phyloP scores from a whole-genome alignment of 2,329 filamentous ascomycete species.

The Sphaerulina musiva region DNA sequence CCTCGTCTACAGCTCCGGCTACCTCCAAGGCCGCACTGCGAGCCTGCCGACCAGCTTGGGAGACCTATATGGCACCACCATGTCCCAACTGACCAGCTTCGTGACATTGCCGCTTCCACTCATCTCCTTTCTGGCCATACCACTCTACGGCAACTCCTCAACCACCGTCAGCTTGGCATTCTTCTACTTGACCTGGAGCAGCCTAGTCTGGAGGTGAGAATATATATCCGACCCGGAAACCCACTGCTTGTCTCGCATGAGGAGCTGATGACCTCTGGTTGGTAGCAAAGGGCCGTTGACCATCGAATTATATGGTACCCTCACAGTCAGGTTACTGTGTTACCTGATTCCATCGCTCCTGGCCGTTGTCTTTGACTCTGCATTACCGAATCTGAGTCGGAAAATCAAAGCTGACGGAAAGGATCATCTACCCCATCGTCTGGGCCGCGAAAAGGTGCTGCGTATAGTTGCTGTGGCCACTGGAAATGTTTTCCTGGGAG shows the following conservation, averaged over 20 bases:
- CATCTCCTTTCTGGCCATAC: constrained; percentile 62
- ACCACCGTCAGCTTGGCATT: constrained; percentile 80
- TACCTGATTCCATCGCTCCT: constrained; percentile 66
- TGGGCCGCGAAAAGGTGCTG: constrained; percentile 40
- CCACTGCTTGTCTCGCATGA: neutral
- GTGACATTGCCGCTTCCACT: constrained; percentile 36
- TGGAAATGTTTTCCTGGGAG: constrained; percentile 50
- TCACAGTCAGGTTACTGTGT: constrained; percentile 61
- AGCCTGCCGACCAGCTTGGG: constrained; percentile 23
- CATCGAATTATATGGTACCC: constrained; percentile 66
- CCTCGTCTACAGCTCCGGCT: constrained; percentile 27
- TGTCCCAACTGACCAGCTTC: constrained; percentile 28
- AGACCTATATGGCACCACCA: constrained; percentile 19
- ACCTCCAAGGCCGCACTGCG: constrained; percentile 28
- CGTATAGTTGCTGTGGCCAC: constrained; percentile 50
- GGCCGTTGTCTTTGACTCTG: constrained; percentile 66
- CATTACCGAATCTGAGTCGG: constrained; percentile 61
- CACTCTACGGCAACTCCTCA: constrained; percentile 65
- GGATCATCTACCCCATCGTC: constrained; percentile 42
- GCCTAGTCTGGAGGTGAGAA: constrained; percentile 55
- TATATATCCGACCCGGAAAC: no score
- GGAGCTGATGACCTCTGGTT: neutral
- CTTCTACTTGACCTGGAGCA: constrained; percentile 87
- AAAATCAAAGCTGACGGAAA: constrained; percentile 62
- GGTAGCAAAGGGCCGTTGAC: constrained; percentile 63